Percentiles rank a stretch among this genome's conserved stretches.
Conservation (phyloP, 345 rosid species). For the Eucalyptus dawsonii region DNA sequence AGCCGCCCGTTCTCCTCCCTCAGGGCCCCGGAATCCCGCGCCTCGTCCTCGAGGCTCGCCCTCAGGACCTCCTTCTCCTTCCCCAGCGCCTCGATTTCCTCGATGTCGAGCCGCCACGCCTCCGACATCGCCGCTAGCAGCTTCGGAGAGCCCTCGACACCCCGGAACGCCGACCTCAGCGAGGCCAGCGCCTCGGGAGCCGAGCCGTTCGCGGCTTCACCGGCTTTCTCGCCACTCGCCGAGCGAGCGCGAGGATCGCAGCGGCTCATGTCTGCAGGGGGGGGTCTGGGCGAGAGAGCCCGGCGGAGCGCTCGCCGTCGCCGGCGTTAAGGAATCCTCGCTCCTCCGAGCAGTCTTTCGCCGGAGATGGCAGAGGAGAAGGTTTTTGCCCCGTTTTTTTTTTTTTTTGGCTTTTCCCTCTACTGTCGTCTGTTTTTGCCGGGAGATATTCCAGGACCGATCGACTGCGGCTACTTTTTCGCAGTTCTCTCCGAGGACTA, state of each 20-base stretch:
- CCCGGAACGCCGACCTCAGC: background rate
- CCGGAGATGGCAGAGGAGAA: no score
- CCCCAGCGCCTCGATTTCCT: background rate
- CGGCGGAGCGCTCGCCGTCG: background rate
- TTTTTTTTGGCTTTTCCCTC: background rate
- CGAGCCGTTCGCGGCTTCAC: background rate
- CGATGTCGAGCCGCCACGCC: background rate
- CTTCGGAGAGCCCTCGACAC: background rate
- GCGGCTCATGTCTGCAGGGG: background rate
- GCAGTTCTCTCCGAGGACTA: background rate
- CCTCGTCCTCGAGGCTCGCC: background rate
- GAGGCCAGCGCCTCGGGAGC: background rate
- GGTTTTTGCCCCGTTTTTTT: no score
- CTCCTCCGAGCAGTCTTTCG: no score
- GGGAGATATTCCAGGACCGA: background rate
- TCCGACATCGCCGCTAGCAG: background rate
- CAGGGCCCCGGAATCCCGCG: background rate
- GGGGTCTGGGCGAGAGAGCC: background rate
- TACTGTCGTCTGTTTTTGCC: background rate
- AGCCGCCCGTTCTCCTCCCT: background rate
- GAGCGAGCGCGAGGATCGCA: background rate
- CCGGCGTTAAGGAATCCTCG: background rate
- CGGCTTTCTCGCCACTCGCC: background rate
- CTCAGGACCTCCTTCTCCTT: background rate
- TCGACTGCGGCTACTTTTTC: background rate